phyloP scores from a whole-genome alignment of 2,329 filamentous ascomycete species.

The Ophiostoma sp. region DNA sequence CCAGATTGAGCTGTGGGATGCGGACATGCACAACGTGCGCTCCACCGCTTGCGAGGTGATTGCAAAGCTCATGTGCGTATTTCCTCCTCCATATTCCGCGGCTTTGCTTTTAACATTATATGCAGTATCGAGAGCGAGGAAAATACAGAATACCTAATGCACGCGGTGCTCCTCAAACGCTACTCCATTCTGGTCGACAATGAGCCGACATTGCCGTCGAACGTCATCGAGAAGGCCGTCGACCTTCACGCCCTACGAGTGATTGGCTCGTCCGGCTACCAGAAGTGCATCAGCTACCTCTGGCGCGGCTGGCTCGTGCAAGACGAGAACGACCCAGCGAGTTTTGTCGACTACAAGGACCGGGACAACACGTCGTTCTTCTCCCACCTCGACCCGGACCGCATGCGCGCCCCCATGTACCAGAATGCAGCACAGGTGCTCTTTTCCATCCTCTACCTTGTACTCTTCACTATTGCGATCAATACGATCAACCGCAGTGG shows the following conservation, averaged over 20 bases:
- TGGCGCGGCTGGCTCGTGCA: conserved; percentile 98
- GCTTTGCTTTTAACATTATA: not conserved
- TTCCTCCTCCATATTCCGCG: not conserved
- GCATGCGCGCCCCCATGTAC: conserved; percentile 88
- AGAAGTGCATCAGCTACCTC: conserved; percentile 89
- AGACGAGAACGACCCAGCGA: conserved; percentile 85
- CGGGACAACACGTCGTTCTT: conserved; percentile 77
- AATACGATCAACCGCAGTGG: conserved; percentile 88
- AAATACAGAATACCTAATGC: conserved; percentile 73
- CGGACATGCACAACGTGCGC: conserved; percentile 75
- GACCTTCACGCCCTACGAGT: conserved; percentile 86
- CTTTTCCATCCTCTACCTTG: conserved; percentile 80
- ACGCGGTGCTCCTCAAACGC: conserved; percentile 79
- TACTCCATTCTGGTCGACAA: conserved; percentile 79
- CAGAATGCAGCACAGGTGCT: conserved; percentile 88
- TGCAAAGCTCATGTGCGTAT: conserved; percentile 67
- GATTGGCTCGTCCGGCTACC: conserved; percentile 90
- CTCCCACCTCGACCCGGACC: conserved; percentile 86
- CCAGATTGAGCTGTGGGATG: conserved; percentile 83
- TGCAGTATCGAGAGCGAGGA: conserved; percentile 80
- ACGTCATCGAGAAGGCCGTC: conserved; percentile 90
- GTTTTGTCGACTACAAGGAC: conserved; percentile 83
- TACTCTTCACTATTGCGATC: conserved; percentile 84
- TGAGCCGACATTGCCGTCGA: conserved; percentile 71
- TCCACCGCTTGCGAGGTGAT: conserved; percentile 87